Base-by-base conservation (phyloP, 805 yeast genomes). In the Barnettozyma wickerhamii region DNA sequence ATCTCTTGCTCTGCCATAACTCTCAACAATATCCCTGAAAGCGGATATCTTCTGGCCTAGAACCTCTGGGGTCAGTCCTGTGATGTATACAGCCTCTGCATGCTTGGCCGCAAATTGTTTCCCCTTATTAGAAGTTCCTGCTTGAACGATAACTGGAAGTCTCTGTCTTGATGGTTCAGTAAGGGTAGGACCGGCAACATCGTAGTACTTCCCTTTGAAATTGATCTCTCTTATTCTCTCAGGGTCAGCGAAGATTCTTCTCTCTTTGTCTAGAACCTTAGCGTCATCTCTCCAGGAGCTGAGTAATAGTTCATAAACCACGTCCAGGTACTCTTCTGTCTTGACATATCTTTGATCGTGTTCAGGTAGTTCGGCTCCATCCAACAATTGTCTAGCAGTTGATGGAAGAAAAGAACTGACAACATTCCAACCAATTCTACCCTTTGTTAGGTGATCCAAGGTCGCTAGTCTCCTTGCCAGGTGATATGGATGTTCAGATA, bases 361-460 rank as follows among this genome's bases (percentile, higher is more conserved):
- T 4, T 58, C 59, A 15, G 67, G 63, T 14, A 65, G 59, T 6
- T 48, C 43, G 17, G 55, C 43, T 14, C 57, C 62, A 6, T 58
- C 61, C 24, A 64, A 60, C 26, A 64, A 47, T 19, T 63, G 50
- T 44, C 63, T 49, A 3, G 70, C 62, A 5, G 70, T 70, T 45
- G 65, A 56, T 27, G 62, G 65, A 30, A 67, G 49, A 40, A 66
- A 65, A 4, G 67, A 59, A 6, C 67, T 55, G 17, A 68, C 72
- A 7, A 68, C 58, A 43, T 68, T 68, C 72, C 73, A 68, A 23
- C 72, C 72, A 38, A 68, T 47, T 47, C 72, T 55, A 15, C 73
- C 72, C 18, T 59, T 53, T 4, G 71, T 62, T 38, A 67, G 53
- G 38, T 66, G 71, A 42, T 68, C 72, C 34, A 67, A 53, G 1